Conservation (phyloP, 208 protist species). For the Kentomonas sorsogonicus region DNA sequence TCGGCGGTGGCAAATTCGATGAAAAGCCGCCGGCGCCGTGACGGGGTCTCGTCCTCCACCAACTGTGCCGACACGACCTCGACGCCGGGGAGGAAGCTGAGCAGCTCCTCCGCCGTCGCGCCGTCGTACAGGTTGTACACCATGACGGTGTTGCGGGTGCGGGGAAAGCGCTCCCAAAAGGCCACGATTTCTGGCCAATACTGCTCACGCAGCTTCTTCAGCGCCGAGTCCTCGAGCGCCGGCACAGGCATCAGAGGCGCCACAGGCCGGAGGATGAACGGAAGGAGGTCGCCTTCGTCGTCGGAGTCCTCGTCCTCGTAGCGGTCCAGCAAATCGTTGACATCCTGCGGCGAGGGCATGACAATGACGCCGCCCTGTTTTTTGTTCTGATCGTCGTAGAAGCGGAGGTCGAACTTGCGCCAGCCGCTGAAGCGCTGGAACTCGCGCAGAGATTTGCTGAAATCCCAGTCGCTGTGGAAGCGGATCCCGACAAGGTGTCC, state of each 20-base stretch:
- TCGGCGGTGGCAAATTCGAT: constrained; percentile 57
- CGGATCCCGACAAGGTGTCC: constrained; percentile 67
- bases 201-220: constrained; percentile 66
- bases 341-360: constrained; percentile 74
- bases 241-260: constrained; percentile 59
- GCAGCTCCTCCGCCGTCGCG: constrained; percentile 53
- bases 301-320: constrained; percentile 89
- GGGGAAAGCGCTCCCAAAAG: constrained; percentile 69
- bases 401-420: constrained; percentile 66
- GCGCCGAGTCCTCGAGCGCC: constrained; percentile 65
- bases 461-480: constrained; percentile 55
- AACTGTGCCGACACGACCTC: constrained; percentile 29
- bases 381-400: constrained; percentile 58
- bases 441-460: constrained; percentile 53
- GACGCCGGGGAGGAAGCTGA: constrained; percentile 43
- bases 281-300: constrained; percentile 75
- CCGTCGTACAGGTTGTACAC: constrained; percentile 74
- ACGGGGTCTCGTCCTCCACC: constrained; percentile 64
- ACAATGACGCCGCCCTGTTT: constrained; percentile 71
- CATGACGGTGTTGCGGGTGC: constrained; percentile 63
- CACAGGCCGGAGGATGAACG: constrained; percentile 76
- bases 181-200: constrained; percentile 62
- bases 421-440: constrained; percentile 81
- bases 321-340: constrained; percentile 74
- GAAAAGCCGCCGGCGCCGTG: constrained; percentile 57